Evolutionary conservation across 2,329 filamentous ascomycete species (phyloP).

Genomic region (Botrytis aclada): DNA sequence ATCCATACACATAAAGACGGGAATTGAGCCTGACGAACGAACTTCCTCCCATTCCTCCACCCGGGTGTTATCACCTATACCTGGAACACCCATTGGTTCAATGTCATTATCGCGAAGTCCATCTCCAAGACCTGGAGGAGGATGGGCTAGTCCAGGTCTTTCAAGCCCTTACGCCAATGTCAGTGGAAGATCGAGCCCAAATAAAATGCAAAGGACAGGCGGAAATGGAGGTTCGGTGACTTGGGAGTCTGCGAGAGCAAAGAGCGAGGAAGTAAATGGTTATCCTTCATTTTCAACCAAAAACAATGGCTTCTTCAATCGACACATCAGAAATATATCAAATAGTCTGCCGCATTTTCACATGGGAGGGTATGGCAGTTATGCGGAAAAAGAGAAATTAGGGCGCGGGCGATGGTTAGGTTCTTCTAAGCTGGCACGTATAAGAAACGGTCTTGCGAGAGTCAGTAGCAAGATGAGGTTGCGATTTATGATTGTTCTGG

Average conservation of each 20-base stretch:
- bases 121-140: slow-evolving; percentile 77
- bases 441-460: slow-evolving; percentile 47
- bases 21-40: slow-evolving; percentile 14
- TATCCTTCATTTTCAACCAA: slow-evolving; percentile 78
- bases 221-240: slow-evolving; percentile 59
- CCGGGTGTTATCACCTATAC: slow-evolving; percentile 34
- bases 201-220: slow-evolving; percentile 44
- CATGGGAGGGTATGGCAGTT: slow-evolving; percentile 45
- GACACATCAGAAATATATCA: slow-evolving; percentile 78
- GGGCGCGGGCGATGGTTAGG: slow-evolving; percentile 56
- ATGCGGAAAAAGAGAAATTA: slow-evolving; percentile 76
- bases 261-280: slow-evolving; percentile 68
- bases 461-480: slow-evolving; percentile 65
- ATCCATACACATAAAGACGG: slow-evolving; percentile 22
- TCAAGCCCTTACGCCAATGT: slow-evolving; percentile 56
- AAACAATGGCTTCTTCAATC: slow-evolving; percentile 82
- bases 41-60: slow-evolving; percentile 20
- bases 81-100: slow-evolving; percentile 51
- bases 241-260: slow-evolving; percentile 80
- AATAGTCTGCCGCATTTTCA: slow-evolving; percentile 74
- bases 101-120: slow-evolving; percentile 90
- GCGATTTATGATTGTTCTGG: slow-evolving; percentile 55
- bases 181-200: slow-evolving; percentile 68
- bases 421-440: slow-evolving; percentile 47
- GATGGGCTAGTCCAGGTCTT: slow-evolving; percentile 82